Percentiles rank a stretch among this genome's conserved stretches.
phyloP scores from a whole-genome alignment of 352 stramenopile genomes.

The Plasmopara viticola region DNA sequence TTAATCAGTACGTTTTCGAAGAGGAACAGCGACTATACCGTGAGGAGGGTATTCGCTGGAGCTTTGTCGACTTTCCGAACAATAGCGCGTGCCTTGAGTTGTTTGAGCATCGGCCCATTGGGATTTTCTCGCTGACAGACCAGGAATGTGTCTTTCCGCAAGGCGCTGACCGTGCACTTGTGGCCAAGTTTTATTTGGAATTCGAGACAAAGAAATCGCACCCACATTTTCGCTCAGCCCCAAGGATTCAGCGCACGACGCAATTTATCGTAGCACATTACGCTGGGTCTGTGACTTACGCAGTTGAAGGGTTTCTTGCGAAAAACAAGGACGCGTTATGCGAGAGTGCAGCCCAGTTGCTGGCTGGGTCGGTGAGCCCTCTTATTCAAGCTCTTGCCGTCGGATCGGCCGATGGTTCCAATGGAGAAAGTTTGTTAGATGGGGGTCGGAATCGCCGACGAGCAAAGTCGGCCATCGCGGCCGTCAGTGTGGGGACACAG shows the following conservation, averaged over 20 bases:
- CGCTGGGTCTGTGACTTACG: slow-evolving; percentile 77
- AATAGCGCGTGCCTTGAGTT: slow-evolving; percentile 74
- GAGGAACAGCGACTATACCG: slow-evolving; percentile 76
- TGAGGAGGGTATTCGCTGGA: slow-evolving; percentile 69
- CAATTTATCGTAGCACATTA: slow-evolving; percentile 87
- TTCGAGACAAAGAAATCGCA: slow-evolving; percentile 58
- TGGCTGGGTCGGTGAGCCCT: slow-evolving; percentile 48
- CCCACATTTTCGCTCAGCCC: slow-evolving; percentile 44
- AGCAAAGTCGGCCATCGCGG: slow-evolving; percentile 54
- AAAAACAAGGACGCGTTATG: slow-evolving; percentile 90
- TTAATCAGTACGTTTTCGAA: slow-evolving; percentile 91
- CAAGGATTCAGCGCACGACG: slow-evolving; percentile 41
- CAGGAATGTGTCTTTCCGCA: slow-evolving; percentile 80
- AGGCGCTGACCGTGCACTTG: slow-evolving; percentile 59
- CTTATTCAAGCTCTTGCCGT: slow-evolving; percentile 55
- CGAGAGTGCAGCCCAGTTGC: slow-evolving; percentile 50
- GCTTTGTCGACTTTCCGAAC: slow-evolving; percentile 74
- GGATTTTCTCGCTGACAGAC: slow-evolving; percentile 78
- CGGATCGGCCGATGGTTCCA: slow-evolving; percentile 4
- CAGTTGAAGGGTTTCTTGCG: slow-evolving; percentile 70
- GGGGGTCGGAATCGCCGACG: slow-evolving; percentile 24
- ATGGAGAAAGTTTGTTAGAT: slow-evolving; percentile 9
- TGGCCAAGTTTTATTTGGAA: slow-evolving; percentile 72
- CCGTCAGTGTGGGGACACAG: slow-evolving; percentile 79
- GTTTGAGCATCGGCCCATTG: slow-evolving; percentile 70